phyloP scores from a whole-genome alignment of 139 green algal genomes.

The Spirogloea muscicola region DNA sequence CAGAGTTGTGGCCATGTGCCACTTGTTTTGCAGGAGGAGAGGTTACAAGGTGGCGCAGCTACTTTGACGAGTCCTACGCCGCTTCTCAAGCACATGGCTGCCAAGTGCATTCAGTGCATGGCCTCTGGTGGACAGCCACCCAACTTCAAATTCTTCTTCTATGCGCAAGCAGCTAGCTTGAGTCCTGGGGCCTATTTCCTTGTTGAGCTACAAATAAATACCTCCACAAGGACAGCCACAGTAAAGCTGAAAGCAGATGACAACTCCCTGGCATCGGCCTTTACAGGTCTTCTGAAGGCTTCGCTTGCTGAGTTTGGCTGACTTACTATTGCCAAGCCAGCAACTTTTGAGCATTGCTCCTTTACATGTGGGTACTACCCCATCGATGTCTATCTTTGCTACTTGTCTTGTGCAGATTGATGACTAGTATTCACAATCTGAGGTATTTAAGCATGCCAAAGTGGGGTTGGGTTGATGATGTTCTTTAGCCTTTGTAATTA shows the following conservation, averaged over 20 bases:
- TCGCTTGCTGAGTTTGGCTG: not conserved
- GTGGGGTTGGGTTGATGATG: no score
- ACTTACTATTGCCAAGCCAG: no score
- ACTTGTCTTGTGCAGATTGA: no score
- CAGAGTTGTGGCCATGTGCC: conserved; percentile 22
- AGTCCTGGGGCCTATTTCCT: conserved; percentile 46
- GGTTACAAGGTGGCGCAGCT: not conserved
- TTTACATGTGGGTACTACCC: no score
- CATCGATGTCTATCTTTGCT: no score
- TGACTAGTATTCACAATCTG: no score
- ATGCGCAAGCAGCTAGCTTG: conserved; percentile 55
- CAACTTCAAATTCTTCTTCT: conserved; percentile 76
- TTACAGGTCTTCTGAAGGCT: conserved; percentile 4
- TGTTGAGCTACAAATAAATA: conserved; percentile 63
- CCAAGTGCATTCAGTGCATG: conserved; percentile 64
- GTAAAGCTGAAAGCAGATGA: conserved; percentile 61
- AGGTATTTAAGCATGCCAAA: no score
- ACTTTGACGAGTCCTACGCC: conserved; percentile 7
- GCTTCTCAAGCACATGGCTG: conserved; percentile 55
- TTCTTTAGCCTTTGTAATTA: no score
- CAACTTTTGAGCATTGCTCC: no score
- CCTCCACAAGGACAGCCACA: conserved; percentile 30
- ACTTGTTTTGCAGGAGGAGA: conserved; percentile 19
- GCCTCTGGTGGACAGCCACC: conserved; percentile 66
- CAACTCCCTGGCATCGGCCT: not conserved